These are phyloP conservation scores for Zasmidium angulare DNA, from an alignment of 2,329 filamentous ascomycete species.

Conservation along the genomic window DNA sequence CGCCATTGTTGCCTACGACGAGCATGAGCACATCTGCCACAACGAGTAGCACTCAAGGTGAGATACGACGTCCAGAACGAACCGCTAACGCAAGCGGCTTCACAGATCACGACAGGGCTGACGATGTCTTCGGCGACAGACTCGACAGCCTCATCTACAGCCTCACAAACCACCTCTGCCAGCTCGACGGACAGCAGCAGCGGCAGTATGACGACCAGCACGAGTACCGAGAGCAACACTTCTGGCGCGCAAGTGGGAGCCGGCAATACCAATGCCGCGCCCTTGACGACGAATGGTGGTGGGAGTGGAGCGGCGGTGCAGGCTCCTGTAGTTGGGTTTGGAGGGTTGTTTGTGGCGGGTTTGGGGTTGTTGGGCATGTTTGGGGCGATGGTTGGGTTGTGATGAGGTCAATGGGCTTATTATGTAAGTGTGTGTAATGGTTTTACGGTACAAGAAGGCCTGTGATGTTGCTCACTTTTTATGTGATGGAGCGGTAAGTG, in stretches of 20 bases:
- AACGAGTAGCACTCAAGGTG: background rate
- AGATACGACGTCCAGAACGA: background rate
- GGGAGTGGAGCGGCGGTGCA: constrained; percentile 1
- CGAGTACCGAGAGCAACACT: background rate
- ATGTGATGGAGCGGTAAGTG: background rate
- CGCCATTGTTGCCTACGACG: background rate
- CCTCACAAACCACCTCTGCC: background rate
- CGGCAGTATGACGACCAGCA: background rate
- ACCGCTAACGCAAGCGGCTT: background rate
- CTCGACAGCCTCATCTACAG: background rate
- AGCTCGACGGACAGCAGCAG: too few relatives aligned
- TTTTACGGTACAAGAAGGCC: too few relatives aligned
- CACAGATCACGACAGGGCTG: background rate
- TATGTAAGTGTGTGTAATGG: background rate
- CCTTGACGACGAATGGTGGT: constrained; percentile 1
- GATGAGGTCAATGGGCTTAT: background rate
- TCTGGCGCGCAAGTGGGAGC: background rate
- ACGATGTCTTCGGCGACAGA: background rate
- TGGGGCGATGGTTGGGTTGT: constrained; percentile 6
- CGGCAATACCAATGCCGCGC: background rate
- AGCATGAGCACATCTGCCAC: background rate
- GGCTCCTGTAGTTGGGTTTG: background rate
- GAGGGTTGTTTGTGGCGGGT: background rate
- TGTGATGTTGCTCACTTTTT: too few relatives aligned
- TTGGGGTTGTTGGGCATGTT: background rate